Evolutionary conservation across 2,329 filamentous ascomycete genomes (phyloP).

Genomic region (Penicillium sp.): DNA sequence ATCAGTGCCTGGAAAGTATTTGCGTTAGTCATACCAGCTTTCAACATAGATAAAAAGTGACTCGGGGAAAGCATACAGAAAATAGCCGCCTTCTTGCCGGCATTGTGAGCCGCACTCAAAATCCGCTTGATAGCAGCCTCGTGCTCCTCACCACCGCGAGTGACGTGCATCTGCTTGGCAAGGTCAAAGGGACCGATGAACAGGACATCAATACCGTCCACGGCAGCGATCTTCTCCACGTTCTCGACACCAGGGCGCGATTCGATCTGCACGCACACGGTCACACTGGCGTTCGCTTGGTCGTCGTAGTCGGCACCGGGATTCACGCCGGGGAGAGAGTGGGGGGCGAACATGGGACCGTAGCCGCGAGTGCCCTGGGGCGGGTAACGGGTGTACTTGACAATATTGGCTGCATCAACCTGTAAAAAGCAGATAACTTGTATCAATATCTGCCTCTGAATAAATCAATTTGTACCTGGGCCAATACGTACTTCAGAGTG

Average conservation of each 20-base stretch:
- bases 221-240: constrained; percentile 47
- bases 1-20: constrained; percentile 27
- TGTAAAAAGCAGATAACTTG: constrained; percentile 1
- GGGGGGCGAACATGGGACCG: constrained; percentile 39
- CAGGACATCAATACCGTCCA: constrained; percentile 44
- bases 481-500: constrained; percentile 28
- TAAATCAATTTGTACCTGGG: neutral
- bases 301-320: constrained; percentile 35
- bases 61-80: constrained; percentile 34
- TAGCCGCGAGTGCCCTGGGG: constrained; percentile 35
- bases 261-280: constrained; percentile 46
- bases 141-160: constrained; percentile 40
- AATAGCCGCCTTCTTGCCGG: constrained; percentile 45
- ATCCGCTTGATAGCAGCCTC: constrained; percentile 43
- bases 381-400: constrained; percentile 35
- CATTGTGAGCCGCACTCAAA: constrained; percentile 34
- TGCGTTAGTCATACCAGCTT: neutral
- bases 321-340: constrained; percentile 30
- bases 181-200: constrained; percentile 45
- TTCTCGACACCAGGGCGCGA: constrained; percentile 43
- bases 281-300: constrained; percentile 33
- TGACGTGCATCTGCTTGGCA: constrained; percentile 42
- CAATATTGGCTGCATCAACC: constrained; percentile 33
- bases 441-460: neutral
- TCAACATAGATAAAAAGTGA: neutral